Base-by-base conservation (phyloP, 169 alveolate species). In the Plasmodium gaboni region DNA sequence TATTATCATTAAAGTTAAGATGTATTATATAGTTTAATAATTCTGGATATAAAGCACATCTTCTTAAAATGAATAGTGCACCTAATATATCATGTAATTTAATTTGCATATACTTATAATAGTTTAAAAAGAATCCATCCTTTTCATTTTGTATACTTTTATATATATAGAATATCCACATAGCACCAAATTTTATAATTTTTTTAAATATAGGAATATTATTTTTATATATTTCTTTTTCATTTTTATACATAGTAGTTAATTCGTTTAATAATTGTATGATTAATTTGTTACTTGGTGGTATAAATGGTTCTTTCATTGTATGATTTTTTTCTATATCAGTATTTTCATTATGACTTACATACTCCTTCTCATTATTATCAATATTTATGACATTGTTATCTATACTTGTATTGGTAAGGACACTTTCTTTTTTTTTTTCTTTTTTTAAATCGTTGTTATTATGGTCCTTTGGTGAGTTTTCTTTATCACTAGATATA, bases 141-240 rank as follows among this genome's bases (percentile, higher is more conserved):
- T 86, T 59, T 53, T 86, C 74, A 19, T 70, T 22, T 71, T 86
- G 70, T 22, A 86, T 71, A 28, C 70, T 44, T 44, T 69, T 46
- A 53, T 60, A 86, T 12, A 86, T 72, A 42, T 86, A 86, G 44
- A 86, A 86, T 10, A 86, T 13, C 92, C 92, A 86, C 87, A 86
- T 59, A 12, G 73, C 85, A 15, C 92, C 92, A 60, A 15, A 86
- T 71, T 86, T 86, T 50, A 86, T 71, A 26, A 86, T 86, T 86
- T 86, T 86, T 73, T 73, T 72, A 86, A 46, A 86, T 22, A 48
- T 32, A 26, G 22, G 19, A 6, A 64, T 59, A 48, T 86, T 44
- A 15, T 61, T 64, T 42, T 50, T 59, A 42, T 12, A 7, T 59
- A 86, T 69, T 46, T 53, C 59, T 71, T 71, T 86, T 70, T 64